phyloP scores from a whole-genome alignment of 352 stramenopile species.

The Pythium dissimile region DNA sequence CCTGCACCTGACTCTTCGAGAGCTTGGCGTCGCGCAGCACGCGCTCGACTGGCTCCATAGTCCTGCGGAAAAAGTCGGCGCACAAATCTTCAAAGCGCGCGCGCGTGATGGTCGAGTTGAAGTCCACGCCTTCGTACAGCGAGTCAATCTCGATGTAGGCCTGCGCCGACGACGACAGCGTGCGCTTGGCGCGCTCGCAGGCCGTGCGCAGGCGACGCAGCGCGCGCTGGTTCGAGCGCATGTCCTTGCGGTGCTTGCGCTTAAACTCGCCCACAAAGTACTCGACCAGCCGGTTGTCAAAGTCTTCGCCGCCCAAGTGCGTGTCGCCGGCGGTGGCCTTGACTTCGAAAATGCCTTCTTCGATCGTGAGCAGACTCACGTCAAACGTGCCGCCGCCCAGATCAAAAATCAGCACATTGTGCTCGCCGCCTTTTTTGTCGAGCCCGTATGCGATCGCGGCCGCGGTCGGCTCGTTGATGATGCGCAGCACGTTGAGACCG shows the following conservation, averaged over 20 bases:
- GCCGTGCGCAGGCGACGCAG: constrained; percentile 89
- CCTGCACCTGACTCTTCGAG: constrained; percentile 76
- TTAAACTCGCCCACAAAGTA: constrained; percentile 94
- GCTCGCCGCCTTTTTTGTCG: constrained; percentile 93
- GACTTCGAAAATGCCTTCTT: constrained; percentile 96
- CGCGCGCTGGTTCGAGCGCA: constrained; percentile 85
- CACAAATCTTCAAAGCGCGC: constrained; percentile 89
- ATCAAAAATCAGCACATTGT: constrained; percentile 97
- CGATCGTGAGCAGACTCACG: constrained; percentile 92
- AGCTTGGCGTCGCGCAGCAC: constrained; percentile 88
- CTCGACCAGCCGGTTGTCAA: constrained; percentile 94
- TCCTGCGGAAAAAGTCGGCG: constrained; percentile 88
- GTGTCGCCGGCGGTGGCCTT: constrained; percentile 94
- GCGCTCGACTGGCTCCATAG: constrained; percentile 81
- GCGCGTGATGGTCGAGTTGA: constrained; percentile 90
- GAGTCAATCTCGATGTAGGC: constrained; percentile 95
- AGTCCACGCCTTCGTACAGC: constrained; percentile 92
- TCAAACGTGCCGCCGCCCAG: constrained; percentile 95
- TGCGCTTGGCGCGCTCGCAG: constrained; percentile 94
- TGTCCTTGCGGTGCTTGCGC: constrained; percentile 86
- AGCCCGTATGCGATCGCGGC: constrained; percentile 94
- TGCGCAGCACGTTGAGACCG: constrained; percentile 28
- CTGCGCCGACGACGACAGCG: constrained; percentile 90
- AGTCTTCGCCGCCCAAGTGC: constrained; percentile 92
- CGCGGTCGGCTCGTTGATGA: constrained; percentile 94